Conservation (phyloP, 1,139 yeast genomes). For the Scheffersomyces illinoinensis region DNA sequence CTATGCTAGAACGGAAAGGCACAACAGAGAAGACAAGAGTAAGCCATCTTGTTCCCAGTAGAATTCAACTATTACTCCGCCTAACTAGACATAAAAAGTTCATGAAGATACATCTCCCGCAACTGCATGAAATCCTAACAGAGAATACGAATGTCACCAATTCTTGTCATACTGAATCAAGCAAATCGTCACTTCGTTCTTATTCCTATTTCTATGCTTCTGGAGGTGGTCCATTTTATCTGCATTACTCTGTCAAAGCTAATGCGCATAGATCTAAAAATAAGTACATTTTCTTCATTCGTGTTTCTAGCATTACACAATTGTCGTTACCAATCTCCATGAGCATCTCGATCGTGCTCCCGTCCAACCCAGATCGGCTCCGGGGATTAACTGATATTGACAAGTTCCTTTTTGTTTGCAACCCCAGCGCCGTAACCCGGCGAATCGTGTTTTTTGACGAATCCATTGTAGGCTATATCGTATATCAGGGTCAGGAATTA, state of each 20-base stretch:
- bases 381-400: background rate
- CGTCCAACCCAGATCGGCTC: constrained; percentile 3
- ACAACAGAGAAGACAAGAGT: no score
- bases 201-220: background rate
- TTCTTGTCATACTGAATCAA: background rate
- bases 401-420: background rate
- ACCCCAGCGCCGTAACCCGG: constrained; percentile 3
- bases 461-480: constrained; percentile 32
- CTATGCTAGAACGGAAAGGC: no score
- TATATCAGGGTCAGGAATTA: constrained; percentile 16
- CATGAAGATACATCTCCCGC: no score
- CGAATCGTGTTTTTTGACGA: constrained; percentile 41
- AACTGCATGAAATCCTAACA: no score
- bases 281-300: background rate
- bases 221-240: background rate
- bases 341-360: constrained; percentile 14
- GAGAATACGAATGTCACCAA: no score
- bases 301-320: background rate
- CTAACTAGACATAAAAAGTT: no score
- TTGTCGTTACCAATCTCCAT: constrained; percentile 3
- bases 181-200: background rate
- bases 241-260: background rate
- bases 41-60: no score
- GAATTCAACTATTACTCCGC: no score
- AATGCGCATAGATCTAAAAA: background rate